These are phyloP conservation scores for Nymphaea thermarum DNA, from an alignment of 164 flowering plant species.

Conservation along the genomic window DNA sequence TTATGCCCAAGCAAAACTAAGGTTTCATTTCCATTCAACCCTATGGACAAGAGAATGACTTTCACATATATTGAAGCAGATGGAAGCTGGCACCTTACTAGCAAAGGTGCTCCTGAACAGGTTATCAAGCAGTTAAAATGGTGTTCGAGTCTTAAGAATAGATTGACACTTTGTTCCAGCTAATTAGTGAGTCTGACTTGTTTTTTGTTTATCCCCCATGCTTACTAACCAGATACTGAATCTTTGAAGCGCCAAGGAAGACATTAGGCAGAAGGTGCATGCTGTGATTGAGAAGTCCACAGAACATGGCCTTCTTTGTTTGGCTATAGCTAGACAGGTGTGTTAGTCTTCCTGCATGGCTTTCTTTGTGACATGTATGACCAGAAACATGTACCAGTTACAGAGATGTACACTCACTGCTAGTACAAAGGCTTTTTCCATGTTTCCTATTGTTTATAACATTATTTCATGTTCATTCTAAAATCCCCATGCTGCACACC, in stretches of 20 bases:
- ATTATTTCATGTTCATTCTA: too few species aligned
- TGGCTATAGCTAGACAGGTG: slow-evolving; percentile 42
- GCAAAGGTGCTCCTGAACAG: slow-evolving; percentile 40
- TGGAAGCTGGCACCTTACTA: slow-evolving; percentile 31
- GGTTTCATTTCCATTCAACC: slow-evolving; percentile 34
- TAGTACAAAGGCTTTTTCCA: too few species aligned
- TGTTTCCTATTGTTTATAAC: too few species aligned
- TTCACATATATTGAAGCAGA: slow-evolving; percentile 25
- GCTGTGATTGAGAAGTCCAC: slow-evolving; percentile 76
- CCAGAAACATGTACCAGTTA: too few species aligned
- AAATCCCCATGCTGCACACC: too few species aligned
- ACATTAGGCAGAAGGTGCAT: slow-evolving; percentile 65
- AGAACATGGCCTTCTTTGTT: slow-evolving; percentile 73
- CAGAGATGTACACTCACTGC: too few species aligned
- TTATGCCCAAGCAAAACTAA: not conserved
- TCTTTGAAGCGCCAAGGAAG: slow-evolving; percentile 54
- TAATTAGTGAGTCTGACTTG: not conserved
- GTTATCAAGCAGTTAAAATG: slow-evolving; percentile 1
- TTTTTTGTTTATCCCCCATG: slow-evolving; percentile 1
- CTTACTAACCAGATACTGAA: slow-evolving; percentile 14
- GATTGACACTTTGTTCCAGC: too few species aligned
- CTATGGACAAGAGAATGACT: slow-evolving; percentile 34
- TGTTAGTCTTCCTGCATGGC: too few species aligned
- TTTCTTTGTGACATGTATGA: too few species aligned
- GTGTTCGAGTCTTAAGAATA: too few species aligned